Percentiles rank a stretch among this genome's conserved stretches.
Conservation (phyloP, 306 rosid species). For the Mimosa pudica region DNA sequence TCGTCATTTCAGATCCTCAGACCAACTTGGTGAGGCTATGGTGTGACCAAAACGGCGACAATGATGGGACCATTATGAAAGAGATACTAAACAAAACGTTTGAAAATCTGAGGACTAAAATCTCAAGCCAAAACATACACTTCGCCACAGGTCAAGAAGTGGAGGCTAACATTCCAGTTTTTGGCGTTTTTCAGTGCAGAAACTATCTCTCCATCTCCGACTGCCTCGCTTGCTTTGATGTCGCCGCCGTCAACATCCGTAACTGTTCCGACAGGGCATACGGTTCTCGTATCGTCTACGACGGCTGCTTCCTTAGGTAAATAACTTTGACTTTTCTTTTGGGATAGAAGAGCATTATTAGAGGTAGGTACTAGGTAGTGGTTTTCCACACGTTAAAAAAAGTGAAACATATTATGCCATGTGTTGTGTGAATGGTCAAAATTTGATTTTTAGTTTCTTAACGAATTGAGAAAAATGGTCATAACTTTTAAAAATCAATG, state of each 20-base stretch:
- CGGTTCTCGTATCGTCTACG: conserved; percentile 64
- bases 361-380: too few species aligned
- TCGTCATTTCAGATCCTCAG: conserved; percentile 45
- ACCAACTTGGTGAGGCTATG: neutral
- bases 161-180: conserved; percentile 28
- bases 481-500: too few species aligned
- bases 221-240: conserved; percentile 49
- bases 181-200: conserved; percentile 39
- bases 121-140: conserved; percentile 33
- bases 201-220: conserved; percentile 42
- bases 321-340: neutral
- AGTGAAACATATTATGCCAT: too few species aligned
- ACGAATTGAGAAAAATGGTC: too few species aligned
- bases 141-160: conserved; percentile 50
- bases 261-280: conserved; percentile 49
- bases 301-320: conserved; percentile 75
- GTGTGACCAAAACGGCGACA: neutral
- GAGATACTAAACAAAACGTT: conserved; percentile 46
- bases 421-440: too few species aligned
- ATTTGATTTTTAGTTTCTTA: too few species aligned
- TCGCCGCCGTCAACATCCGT: conserved; percentile 35
- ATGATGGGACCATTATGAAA: conserved; percentile 32
- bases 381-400: too few species aligned
- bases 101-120: conserved; percentile 31
- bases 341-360: too few species aligned